A percentile compares a stretch with the other conserved stretches of the same genome.
These are phyloP conservation scores for Colletotrichum liaoningense DNA, from an alignment of 2,329 filamentous ascomycete genomes.

Conservation along the genomic window DNA sequence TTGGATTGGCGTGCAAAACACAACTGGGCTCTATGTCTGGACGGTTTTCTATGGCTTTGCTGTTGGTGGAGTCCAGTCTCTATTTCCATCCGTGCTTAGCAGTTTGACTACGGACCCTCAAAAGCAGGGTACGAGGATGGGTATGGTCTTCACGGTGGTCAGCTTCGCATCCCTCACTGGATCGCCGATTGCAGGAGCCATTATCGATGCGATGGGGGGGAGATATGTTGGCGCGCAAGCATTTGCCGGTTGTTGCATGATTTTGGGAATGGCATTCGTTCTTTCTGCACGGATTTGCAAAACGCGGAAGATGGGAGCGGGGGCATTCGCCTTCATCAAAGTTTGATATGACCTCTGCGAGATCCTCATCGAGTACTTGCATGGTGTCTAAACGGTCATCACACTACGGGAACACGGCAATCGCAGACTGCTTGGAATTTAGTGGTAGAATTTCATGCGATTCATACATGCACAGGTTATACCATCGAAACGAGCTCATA, in stretches of 20 bases:
- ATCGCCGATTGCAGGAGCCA: constrained; percentile 48
- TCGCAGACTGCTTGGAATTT: too few relatives aligned
- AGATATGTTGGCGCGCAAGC: constrained; percentile 40
- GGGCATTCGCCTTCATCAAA: constrained; percentile 11
- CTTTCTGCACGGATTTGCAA: constrained; percentile 31
- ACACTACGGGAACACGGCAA: too few relatives aligned
- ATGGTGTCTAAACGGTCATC: too few relatives aligned
- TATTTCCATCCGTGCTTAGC: constrained; percentile 51
- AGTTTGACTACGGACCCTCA: constrained; percentile 52
- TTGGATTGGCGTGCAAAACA: constrained; percentile 42
- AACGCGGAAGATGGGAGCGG: constrained; percentile 24
- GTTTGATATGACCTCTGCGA: not conserved
- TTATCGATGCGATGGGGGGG: constrained; percentile 40
- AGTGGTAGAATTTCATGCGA: too few relatives aligned
- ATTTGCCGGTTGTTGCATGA: constrained; percentile 35
- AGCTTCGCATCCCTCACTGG: constrained; percentile 56
- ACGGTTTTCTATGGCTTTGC: constrained; percentile 44
- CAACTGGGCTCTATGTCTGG: constrained; percentile 42
- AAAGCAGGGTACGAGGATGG: constrained; percentile 55
- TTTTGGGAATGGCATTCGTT: constrained; percentile 35
- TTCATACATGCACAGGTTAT: too few relatives aligned
- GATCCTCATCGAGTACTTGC: too few relatives aligned
- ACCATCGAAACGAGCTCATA: too few relatives aligned
- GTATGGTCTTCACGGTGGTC: constrained; percentile 55
- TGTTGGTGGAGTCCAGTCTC: constrained; percentile 43